Percentiles rank a stretch among this genome's conserved stretches.
Evolutionary conservation across 1,284 basidiomycete species (phyloP).

Genomic region (Melampsora larici-populina): DNA sequence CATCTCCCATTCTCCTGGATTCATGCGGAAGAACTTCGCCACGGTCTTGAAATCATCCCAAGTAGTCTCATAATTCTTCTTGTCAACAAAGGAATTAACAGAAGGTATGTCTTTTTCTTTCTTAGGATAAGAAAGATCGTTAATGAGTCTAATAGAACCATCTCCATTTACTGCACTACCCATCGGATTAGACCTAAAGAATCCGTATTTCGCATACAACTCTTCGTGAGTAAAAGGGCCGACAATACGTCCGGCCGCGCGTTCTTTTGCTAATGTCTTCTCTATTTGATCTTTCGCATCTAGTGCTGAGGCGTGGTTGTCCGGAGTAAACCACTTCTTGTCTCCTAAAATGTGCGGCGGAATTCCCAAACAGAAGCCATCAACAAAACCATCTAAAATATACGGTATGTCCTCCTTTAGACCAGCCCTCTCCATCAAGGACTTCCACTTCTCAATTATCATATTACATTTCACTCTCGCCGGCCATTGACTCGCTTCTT

Average conservation of each 20-base stretch:
- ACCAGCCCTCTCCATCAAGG: background rate
- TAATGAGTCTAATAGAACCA: background rate
- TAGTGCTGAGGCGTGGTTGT: background rate
- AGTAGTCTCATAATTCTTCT: background rate
- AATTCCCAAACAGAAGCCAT: background rate
- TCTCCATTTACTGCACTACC: background rate
- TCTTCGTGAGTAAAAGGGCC: no score
- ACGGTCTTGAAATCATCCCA: no score
- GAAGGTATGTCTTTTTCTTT: background rate
- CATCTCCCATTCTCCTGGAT: background rate
- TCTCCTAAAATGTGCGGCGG: background rate
- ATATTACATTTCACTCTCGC: background rate
- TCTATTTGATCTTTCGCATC: background rate
- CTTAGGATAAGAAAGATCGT: constrained; percentile 2
- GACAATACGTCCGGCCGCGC: background rate
- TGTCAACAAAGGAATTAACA: background rate
- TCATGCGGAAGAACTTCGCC: background rate
- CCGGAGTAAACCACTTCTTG: background rate
- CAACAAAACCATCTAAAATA: background rate
- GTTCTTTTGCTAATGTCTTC: background rate
- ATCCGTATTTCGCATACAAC: background rate
- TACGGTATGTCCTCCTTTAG: no score
- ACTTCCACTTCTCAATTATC: background rate
- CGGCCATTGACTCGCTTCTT: background rate
- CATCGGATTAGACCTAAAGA: constrained; percentile 1